These are phyloP conservation scores for Leptographium radiaticola DNA, from an alignment of 2,329 filamentous ascomycete genomes.

Conservation along the genomic window DNA sequence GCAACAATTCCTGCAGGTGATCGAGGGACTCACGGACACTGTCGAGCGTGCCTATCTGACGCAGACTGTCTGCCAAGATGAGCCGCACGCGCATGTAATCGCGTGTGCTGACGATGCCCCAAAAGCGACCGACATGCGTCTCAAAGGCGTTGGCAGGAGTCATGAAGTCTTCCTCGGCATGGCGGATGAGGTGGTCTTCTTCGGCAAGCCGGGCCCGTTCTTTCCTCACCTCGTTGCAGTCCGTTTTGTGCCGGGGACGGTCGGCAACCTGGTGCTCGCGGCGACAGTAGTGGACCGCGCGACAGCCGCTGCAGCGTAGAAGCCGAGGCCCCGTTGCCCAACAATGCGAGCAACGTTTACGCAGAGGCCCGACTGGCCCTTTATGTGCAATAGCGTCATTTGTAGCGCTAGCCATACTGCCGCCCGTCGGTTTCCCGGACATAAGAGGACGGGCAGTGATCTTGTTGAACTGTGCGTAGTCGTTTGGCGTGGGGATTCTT, in stretches of 20 bases:
- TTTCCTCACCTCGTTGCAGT: background rate
- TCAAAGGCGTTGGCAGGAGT: background rate
- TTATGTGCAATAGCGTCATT: background rate
- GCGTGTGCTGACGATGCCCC: background rate
- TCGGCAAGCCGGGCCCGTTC: background rate
- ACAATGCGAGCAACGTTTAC: background rate
- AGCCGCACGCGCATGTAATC: background rate
- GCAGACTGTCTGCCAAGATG: background rate
- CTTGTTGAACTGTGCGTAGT: too few species aligned
- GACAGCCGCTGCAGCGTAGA: background rate
- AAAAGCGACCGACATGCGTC: background rate
- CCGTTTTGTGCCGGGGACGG: background rate
- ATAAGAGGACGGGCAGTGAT: too few species aligned
- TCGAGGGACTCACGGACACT: background rate
- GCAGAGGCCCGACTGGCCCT: background rate
- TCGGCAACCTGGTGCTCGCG: background rate
- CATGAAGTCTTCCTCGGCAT: background rate
- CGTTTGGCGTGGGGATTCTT: too few species aligned
- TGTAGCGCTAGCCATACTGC: too few species aligned
- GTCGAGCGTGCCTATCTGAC: background rate
- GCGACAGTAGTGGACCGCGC: background rate
- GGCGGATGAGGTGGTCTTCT: background rate
- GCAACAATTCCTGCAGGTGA: conserved; percentile 2
- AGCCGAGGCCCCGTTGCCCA: background rate
- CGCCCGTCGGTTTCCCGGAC: too few species aligned